These are phyloP conservation scores for Pseudocercospora ulei DNA, from an alignment of 2,329 filamentous ascomycete genomes.

Conservation along the genomic window DNA sequence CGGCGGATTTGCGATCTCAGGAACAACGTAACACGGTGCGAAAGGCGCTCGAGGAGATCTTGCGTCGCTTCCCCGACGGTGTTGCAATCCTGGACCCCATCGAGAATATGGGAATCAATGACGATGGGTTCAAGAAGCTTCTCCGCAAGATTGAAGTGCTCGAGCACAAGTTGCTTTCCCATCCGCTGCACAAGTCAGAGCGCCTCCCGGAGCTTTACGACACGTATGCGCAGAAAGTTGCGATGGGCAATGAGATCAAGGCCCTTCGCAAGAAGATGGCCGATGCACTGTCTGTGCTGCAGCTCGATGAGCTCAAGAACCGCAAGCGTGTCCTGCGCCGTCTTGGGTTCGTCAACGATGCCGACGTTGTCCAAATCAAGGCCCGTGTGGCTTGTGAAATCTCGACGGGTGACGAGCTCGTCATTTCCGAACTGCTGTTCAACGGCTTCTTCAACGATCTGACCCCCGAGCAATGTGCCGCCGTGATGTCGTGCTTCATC, in stretches of 20 bases:
- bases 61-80: slow-evolving; percentile 83
- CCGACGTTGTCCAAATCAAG: slow-evolving; percentile 91
- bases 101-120: slow-evolving; percentile 89
- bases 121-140: slow-evolving; percentile 87
- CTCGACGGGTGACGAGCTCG: slow-evolving; percentile 87
- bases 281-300: slow-evolving; percentile 75
- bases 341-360: slow-evolving; percentile 89
- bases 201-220: slow-evolving; percentile 75
- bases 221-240: slow-evolving; percentile 73
- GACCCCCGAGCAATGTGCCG: slow-evolving; percentile 73
- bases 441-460: slow-evolving; percentile 98
- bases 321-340: slow-evolving; percentile 90
- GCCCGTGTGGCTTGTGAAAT: slow-evolving; percentile 97
- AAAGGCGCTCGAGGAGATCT: slow-evolving; percentile 64
- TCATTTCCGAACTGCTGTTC: slow-evolving; percentile 87
- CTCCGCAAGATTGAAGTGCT: slow-evolving; percentile 91
- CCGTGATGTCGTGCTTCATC: slow-evolving; percentile 85
- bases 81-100: slow-evolving; percentile 82
- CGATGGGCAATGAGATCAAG: slow-evolving; percentile 69
- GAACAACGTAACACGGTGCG: slow-evolving; percentile 60
- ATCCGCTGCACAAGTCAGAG: slow-evolving; percentile 84
- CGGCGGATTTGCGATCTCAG: slow-evolving; percentile 59
- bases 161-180: slow-evolving; percentile 77
- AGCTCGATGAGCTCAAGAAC: slow-evolving; percentile 91
- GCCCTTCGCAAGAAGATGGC: slow-evolving; percentile 76